Base-by-base conservation (phyloP, 1,139 yeast genomes). In the Saccharomyces hybrid region DNA sequence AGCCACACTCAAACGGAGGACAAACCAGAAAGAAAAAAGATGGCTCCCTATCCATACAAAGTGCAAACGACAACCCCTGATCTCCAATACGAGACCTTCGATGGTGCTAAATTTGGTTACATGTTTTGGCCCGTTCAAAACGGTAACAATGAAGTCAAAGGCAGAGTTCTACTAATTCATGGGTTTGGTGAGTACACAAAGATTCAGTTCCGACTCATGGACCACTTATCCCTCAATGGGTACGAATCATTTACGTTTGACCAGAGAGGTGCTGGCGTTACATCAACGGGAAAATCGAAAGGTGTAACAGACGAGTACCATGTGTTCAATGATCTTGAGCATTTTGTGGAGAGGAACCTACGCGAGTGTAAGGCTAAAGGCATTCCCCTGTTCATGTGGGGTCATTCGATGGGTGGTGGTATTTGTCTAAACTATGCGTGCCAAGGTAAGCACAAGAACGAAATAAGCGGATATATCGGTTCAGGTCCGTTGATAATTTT, bases 401-500 rank as follows among this genome's bases (percentile, higher is more conserved):
- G 97, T 2, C 96, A 88, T 66, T 88, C 96, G n/a, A 90, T 93
- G 97, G 99, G 99, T 50, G 97, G 97, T 23, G 96, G 88, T 0
- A 83, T 89, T 53, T 75, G 76, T 0, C 75, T 90, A 58, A 88
- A 84, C 70, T 91, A 91, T 69, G 88, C 83, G 14, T 78, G 85
- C 52, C 73, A 74, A 50, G 97, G 97, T 3, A 79, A 75, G 59
- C 65, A 80, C 68, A 75, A 76, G 50, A 79, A 81, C 41, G 64
- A 76, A 28, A 63, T 91, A 52, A 74, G 75, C 50, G 86, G 85
- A 0, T 80, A 81, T 56, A 72, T 83, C 49, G 82, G 80, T 1
- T 74, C 80, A 41, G 91, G 86, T 1, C 97, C 98, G 0, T 75
- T 86, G 64, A 75, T 90, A 47, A 65, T 70, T 38, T 72, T 86